Base-by-base conservation (phyloP, 73 alveolate species). In the Paramecium sonneborni region DNA sequence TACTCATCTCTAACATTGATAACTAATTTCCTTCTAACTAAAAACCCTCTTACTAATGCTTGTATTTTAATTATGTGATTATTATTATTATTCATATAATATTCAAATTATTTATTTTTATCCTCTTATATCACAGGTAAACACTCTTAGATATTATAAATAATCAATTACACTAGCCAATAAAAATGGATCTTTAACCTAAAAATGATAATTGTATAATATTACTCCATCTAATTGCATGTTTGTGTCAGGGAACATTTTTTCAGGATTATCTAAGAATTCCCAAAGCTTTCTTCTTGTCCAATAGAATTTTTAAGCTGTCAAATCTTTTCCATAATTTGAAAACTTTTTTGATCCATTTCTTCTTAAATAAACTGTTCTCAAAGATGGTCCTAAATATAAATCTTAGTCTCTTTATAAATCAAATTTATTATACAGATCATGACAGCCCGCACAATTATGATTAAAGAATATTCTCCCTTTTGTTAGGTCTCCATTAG, bases 211-310 rank as follows among this genome's bases (percentile, higher is more conserved):
- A 35, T 74, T 34, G 23, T 9, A 74, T 35, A 30, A 9, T 74
- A 15, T 14, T 79, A 79, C 90, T 12, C 90, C 90, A 24, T 79
- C 90, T 12, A 79, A 79, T 21, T 38, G 12, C 90, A 79, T 79
- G n/a, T 38, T 79, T 9, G 90, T 79, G 15, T 79, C 90, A 14
- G 69, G 48, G 10, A 79, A 79, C 74, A 79, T 39, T 79, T 79
- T 79, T 44, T 79, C 90, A 79, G 90, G 90, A 46, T 79, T 44
- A 23, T 21, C 46, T 43, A 79, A 43, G 30, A 79, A 79, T 79
- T 38, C 90, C 90, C 90, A 79, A 1, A 41, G 55, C 32, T 41
- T 41, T 2, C 9, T 39, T 79, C 90, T 79, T 10, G 44, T 79
- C 90, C 90, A 79, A 79, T 38, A 57, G 15, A 79, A 30, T 15